Evolutionary conservation across 129 eudicot species (phyloP), one percentile per base, ranked within the genome.

Genomic region (Flaveria brownii): DNA sequence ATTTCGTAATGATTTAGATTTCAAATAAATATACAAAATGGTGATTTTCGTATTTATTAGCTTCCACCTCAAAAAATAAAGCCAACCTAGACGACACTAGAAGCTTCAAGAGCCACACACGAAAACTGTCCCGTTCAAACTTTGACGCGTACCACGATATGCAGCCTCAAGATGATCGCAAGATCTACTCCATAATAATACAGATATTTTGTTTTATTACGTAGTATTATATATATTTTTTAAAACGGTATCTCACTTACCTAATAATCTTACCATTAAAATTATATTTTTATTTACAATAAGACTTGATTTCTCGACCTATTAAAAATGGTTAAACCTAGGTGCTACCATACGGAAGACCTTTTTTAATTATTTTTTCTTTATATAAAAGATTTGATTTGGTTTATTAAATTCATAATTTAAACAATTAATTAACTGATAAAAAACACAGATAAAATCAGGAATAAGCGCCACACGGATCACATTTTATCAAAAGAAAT

Each of bases 21-120:
- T 45, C 47, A 28, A 2, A 46, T 46, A 75, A 63, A 11, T 63
- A 22, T 20, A 63, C 6, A 75, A 63, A 4, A 47, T 49, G 64
- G 52, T 33, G 57, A 46, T 47, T 30, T 52, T n/a, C n/a, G 23
- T 56, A 2, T 56, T 0, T 17, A 56, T 12, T 52, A 41, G 45
- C 59, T 16, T 36, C 17, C 26, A 55, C 76, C 81, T 68, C 76
- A 78, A 69, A 66, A 66, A 66, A 36, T 1, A 55, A 22, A 73
- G 66, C 26, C 45, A 71, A 71, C 51, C 61, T 25, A 80, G 74
- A 80, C 22, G 79, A 73, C 79, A 28, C 83, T 54, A 73, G 83
- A 80, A 73, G 36, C 50, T 73, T 80, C 78, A 12, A 5, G 61
- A 80, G 60, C 83, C 75, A 80, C 83, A 73, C 26, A 65, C 50